These are phyloP conservation scores for Candolleomyces efflorescens DNA, from an alignment of 768 basidiomycete species.

Conservation along the genomic window DNA sequence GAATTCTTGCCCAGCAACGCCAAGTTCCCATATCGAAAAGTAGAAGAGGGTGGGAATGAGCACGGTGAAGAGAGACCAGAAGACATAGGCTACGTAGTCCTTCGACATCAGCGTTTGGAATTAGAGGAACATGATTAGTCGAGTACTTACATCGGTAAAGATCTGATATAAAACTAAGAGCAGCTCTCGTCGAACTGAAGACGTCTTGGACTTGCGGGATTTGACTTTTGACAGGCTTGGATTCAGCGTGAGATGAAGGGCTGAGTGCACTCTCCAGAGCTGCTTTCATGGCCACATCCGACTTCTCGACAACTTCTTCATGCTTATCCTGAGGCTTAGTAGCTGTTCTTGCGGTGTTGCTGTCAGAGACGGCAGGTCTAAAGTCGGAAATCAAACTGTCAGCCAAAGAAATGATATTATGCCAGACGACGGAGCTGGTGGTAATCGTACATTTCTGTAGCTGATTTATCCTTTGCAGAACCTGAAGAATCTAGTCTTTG, in stretches of 20 bases:
- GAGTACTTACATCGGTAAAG: constrained; percentile 53
- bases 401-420: constrained; percentile 16
- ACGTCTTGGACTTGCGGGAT: not conserved
- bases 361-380: no score
- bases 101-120: no score
- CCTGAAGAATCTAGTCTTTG: constrained; percentile 2
- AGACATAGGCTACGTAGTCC: constrained; percentile 57
- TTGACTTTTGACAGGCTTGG: not conserved
- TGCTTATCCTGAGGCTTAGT: not conserved
- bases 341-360: no score
- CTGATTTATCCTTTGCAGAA: not conserved
- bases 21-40: constrained; percentile 89
- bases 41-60: constrained; percentile 83
- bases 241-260: not conserved
- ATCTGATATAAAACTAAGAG: constrained; percentile 32
- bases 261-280: constrained; percentile 8
- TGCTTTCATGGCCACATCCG: constrained; percentile 6
- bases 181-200: not conserved
- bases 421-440: constrained; percentile 38
- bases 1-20: constrained; percentile 78
- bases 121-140: no score
- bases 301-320: constrained; percentile 1
- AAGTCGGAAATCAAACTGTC: not conserved
- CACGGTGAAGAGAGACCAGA: constrained; percentile 80
- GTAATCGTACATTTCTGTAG: constrained; percentile 25